Conservation (phyloP, 257 asterid species). For the Leptodermis oblonga region DNA sequence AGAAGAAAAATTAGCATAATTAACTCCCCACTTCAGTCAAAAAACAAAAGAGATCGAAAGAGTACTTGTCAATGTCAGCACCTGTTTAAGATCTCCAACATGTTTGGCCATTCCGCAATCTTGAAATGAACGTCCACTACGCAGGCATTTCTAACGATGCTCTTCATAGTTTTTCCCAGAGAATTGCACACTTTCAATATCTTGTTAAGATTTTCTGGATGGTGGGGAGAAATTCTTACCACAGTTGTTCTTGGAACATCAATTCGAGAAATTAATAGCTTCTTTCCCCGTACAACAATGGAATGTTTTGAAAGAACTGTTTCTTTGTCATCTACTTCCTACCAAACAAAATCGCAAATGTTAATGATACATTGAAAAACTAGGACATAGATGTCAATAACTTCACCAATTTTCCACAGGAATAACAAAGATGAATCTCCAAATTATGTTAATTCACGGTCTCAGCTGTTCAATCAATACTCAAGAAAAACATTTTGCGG, state of each 20-base stretch:
- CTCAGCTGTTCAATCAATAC: background rate
- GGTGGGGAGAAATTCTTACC: slow-evolving; percentile 34
- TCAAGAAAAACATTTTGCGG: background rate
- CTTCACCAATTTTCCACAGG: background rate
- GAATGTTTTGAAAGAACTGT: slow-evolving; percentile 43
- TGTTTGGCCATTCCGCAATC: slow-evolving; percentile 59
- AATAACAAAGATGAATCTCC: background rate
- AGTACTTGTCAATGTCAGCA: slow-evolving; percentile 5
- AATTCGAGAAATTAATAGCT: slow-evolving; percentile 39
- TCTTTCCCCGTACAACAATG: slow-evolving; percentile 42
- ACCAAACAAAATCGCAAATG: slow-evolving; percentile 20
- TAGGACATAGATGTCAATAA: background rate
- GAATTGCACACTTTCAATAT: slow-evolving; percentile 19
- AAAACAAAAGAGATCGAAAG: background rate
- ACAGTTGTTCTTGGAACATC: slow-evolving; percentile 64
- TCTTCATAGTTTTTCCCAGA: slow-evolving; percentile 16
- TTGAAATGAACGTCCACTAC: slow-evolving; percentile 36
- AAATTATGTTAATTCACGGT: background rate
- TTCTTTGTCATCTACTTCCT: slow-evolving; percentile 62
- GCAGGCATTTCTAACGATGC: background rate
- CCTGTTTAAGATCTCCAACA: slow-evolving; percentile 59
- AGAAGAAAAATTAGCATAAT: slow-evolving; percentile 13
- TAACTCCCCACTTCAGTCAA: background rate
- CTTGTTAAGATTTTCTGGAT: accelerated
- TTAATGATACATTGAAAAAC: background rate